Base-by-base conservation (phyloP, 805 yeast species). In the Cyberlindnera veronae region DNA sequence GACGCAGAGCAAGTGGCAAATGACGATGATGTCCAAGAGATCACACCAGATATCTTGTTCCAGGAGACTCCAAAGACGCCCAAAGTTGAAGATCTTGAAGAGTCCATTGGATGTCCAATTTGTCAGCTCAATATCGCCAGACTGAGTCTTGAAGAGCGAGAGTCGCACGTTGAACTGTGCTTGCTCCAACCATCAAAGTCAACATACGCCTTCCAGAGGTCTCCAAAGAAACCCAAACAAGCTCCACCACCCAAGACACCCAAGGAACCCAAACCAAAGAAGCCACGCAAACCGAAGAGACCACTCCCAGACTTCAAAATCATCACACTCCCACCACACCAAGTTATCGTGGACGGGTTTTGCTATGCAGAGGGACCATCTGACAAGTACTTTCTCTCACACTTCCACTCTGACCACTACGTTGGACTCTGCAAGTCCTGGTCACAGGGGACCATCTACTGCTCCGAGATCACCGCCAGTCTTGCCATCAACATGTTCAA, bases 381-480 rank as follows among this genome's bases (percentile, higher is more conserved):
- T 6, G 45, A 60, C 3, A 67, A 69, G 31, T 84, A 84, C 60
- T 76, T 83, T 46, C 62, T 85, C 19, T 74, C 88, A 0, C 99
- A 93, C 64, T 91, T 85, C 65, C 99, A 93, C 60, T 69, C 95
- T 0, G 99, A 93, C 58, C 99, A 93, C 58, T 93, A 93, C 56
- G 88, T 87, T 4, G 98, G 99, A 0, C 62, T 93, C 13, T 64
- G 80, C 3, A 84, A 84, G 52, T 68, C 71, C 17, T 93, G 98
- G 98, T 62, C 71, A 33, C 72, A 75, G 38, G 90, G 88, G 0
- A 66, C 67, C 6, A 77, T 93, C 4, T 87, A 80, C 50, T 82
- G 95, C 46, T 80, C 96, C 0, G 66, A 68, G 10, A 74, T 82
- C 4, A 90, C 98, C 0, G 46, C 45, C 3, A 14, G 28, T 5